A percentile compares a stretch with the other conserved stretches of the same genome.
These are phyloP conservation scores for Kurtzmaniella quercitrusa DNA, from an alignment of 1,139 yeast genomes.

Conservation along the genomic window DNA sequence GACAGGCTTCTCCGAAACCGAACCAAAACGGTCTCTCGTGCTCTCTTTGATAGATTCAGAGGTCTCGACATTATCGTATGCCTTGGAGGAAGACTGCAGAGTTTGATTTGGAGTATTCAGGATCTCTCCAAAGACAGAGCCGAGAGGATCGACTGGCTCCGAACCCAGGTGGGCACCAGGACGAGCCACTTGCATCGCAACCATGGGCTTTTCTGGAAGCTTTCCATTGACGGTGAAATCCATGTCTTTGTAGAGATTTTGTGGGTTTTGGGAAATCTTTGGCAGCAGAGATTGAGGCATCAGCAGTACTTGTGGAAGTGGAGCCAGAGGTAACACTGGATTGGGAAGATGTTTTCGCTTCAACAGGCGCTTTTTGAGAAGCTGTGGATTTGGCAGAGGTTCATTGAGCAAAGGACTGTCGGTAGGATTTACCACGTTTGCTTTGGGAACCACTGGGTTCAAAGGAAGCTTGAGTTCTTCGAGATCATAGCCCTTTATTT, in stretches of 20 bases:
- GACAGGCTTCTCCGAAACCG: not conserved
- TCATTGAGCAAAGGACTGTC: slow-evolving; percentile 13
- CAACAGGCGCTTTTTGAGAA: slow-evolving; percentile 24
- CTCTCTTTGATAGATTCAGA: not conserved
- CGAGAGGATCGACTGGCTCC: slow-evolving; percentile 1
- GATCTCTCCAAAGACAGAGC: slow-evolving; percentile 1
- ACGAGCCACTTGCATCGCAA: slow-evolving; percentile 9
- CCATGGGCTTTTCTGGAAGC: slow-evolving; percentile 43
- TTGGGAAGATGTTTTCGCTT: slow-evolving; percentile 25
- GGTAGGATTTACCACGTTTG: slow-evolving; percentile 6
- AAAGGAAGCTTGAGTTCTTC: slow-evolving; percentile 35
- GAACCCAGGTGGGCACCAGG: slow-evolving; percentile 5
- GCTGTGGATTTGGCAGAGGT: slow-evolving; percentile 23
- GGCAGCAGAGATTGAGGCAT: slow-evolving; percentile 1
- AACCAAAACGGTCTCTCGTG: not conserved
- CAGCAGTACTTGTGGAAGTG: slow-evolving; percentile 14
- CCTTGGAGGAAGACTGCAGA: not conserved
- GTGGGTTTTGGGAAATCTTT: slow-evolving; percentile 3
- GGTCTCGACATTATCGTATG: not conserved
- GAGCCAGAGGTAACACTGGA: slow-evolving; percentile 14
- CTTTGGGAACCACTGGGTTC: slow-evolving; percentile 15
- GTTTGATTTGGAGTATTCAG: too few relatives aligned
- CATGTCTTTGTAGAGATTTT: slow-evolving; percentile 28
- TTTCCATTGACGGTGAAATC: slow-evolving; percentile 45
- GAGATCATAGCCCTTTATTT: slow-evolving; percentile 37